phyloP scores from a whole-genome alignment of 192 early-diverging fungal genomes.

The Endogone sp. region DNA sequence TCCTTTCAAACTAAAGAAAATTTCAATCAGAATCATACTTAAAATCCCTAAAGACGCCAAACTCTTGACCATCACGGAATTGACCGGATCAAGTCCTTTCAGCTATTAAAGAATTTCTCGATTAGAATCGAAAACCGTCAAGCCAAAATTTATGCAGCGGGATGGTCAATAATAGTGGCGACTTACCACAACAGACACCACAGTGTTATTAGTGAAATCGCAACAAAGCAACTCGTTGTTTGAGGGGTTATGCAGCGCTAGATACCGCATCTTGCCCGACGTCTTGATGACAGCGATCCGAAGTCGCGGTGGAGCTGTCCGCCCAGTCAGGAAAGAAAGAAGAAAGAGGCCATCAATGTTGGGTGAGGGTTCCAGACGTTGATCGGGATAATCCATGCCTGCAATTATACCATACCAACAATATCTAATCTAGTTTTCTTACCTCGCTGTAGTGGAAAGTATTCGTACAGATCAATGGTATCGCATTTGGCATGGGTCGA shows the following conservation, averaged over 20 bases:
- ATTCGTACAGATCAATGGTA: slow-evolving; percentile 66
- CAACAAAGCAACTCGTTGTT: slow-evolving; percentile 54
- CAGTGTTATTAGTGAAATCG: slow-evolving; percentile 44
- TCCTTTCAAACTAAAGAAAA: neutral
- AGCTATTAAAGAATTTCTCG: slow-evolving; percentile 13
- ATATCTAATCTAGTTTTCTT: no score
- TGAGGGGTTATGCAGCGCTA: slow-evolving; percentile 57
- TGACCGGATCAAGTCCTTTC: slow-evolving; percentile 33
- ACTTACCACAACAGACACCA: slow-evolving; percentile 37
- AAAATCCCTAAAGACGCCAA: slow-evolving; percentile 32
- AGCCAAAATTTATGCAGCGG: no score
- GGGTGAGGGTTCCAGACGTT: no score
- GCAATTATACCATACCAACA: no score
- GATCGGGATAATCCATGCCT: no score
- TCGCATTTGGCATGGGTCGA: slow-evolving; percentile 43
- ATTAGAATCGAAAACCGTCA: neutral
- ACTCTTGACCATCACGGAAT: slow-evolving; percentile 41
- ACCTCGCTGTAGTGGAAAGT: slow-evolving; percentile 56
- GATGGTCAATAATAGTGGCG: no score
- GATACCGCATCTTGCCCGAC: slow-evolving; percentile 24
- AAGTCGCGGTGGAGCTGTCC: slow-evolving; percentile 48
- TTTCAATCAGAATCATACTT: neutral
- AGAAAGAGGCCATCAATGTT: no score
- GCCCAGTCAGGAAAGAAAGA: neutral
- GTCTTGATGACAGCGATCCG: slow-evolving; percentile 38